These are phyloP conservation scores for Fusarium xylarioides DNA, from an alignment of 2,329 filamentous ascomycete genomes.

Conservation along the genomic window DNA sequence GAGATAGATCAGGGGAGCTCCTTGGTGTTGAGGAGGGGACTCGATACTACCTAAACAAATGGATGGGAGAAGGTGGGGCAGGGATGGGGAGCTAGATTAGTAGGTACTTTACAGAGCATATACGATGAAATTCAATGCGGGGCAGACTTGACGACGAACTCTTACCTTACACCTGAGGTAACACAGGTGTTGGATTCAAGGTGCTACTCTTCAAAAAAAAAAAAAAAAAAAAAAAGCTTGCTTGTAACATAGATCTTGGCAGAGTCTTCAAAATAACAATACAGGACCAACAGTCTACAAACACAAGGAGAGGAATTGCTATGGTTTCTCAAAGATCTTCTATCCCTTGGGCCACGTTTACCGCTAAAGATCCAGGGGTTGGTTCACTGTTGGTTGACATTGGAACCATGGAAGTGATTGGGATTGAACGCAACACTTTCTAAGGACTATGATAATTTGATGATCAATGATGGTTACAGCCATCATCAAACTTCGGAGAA, in stretches of 20 bases:
- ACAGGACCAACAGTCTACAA: not conserved
- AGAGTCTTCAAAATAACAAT: not conserved
- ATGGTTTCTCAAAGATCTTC: not conserved
- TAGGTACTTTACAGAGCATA: not conserved
- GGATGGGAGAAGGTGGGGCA: constrained; percentile 19
- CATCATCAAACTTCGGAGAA: not conserved
- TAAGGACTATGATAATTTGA: not conserved
- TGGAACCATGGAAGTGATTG: not conserved
- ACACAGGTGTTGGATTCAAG: not conserved
- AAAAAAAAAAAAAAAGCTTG: not conserved
- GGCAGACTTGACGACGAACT: constrained; percentile 10
- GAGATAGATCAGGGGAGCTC: constrained; percentile 12
- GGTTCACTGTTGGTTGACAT: not conserved
- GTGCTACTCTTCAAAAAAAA: not conserved
- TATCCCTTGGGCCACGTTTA: constrained; percentile 14
- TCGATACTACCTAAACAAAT: not conserved
- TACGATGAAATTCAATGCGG: constrained; percentile 14
- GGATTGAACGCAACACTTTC: not conserved
- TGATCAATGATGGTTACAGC: no score
- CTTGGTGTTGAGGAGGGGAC: constrained; percentile 31
- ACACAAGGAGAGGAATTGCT: not conserved
- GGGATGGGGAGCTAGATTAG: not conserved
- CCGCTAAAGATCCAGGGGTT: constrained; percentile 3
- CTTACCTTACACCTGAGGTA: not conserved
- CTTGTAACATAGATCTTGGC: not conserved